Conservation (phyloP, 129 eudicot species). For the Artemisia tridentata region DNA sequence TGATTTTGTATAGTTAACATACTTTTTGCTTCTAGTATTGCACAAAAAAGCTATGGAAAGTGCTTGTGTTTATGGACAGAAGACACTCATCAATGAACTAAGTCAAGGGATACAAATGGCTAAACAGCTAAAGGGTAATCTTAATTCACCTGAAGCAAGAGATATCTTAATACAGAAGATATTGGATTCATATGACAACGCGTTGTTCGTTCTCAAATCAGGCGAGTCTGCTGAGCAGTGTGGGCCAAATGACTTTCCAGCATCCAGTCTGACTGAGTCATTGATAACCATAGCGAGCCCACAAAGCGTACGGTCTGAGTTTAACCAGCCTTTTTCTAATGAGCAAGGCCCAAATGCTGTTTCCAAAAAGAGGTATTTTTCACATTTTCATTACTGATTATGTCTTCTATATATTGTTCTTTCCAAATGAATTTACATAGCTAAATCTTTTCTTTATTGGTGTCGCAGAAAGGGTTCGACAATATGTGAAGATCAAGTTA, state of each 20-base stretch:
- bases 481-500: constrained; percentile 69
- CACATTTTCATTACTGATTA: too few species aligned
- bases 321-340: not conserved
- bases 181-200: constrained; percentile 65
- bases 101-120: constrained; percentile 64
- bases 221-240: constrained; percentile 37
- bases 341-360: constrained; percentile 11
- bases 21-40: not conserved
- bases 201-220: constrained; percentile 51
- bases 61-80: constrained; percentile 32
- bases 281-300: constrained; percentile 45
- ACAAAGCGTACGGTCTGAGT: constrained; percentile 28
- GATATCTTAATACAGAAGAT: constrained; percentile 52
- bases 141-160: constrained; percentile 41
- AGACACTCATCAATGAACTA: constrained; percentile 49
- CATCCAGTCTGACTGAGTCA: constrained; percentile 33
- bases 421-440: constrained; percentile 11
- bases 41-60: constrained; percentile 36
- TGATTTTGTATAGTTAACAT: constrained; percentile 14
- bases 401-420: not conserved
- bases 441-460: constrained; percentile 2
- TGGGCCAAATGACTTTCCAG: not conserved
- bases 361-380: constrained; percentile 53
- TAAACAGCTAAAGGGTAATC: constrained; percentile 54
- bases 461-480: constrained; percentile 63